These are phyloP conservation scores for Pyrenochaeta sp. DNA, from an alignment of 2,329 filamentous ascomycete species.

Conservation along the genomic window DNA sequence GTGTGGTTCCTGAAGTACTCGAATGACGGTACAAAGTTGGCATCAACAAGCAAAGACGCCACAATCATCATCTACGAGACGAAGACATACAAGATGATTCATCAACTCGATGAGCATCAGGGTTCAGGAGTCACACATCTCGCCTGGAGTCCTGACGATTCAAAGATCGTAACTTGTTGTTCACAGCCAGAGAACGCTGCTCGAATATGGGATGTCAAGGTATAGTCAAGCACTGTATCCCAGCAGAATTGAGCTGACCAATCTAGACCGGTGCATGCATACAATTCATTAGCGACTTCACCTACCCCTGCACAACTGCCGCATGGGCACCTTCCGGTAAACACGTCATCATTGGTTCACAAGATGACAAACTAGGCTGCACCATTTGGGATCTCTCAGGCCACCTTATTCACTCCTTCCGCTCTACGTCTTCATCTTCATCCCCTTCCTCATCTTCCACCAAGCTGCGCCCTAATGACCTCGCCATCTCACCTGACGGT, in stretches of 20 bases:
- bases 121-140: slow-evolving; percentile 78
- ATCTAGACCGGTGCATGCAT: slow-evolving; percentile 60
- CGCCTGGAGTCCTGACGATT: slow-evolving; percentile 91
- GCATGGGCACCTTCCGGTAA: slow-evolving; percentile 85
- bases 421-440: slow-evolving; percentile 1
- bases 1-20: slow-evolving; percentile 94
- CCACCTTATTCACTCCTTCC: slow-evolving; percentile 70
- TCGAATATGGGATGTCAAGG: slow-evolving; percentile 72
- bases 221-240: slow-evolving; percentile 16
- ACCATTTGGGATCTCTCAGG: slow-evolving; percentile 70
- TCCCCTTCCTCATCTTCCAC: background rate
- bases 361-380: slow-evolving; percentile 49
- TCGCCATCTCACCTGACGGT: slow-evolving; percentile 84
- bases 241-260: slow-evolving; percentile 12
- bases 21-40: slow-evolving; percentile 81
- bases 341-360: slow-evolving; percentile 74
- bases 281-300: slow-evolving; percentile 70
- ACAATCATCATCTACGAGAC: slow-evolving; percentile 85
- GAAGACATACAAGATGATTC: slow-evolving; percentile 70
- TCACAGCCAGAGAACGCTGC: slow-evolving; percentile 71
- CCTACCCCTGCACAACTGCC: slow-evolving; percentile 86
- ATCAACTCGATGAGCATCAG: slow-evolving; percentile 71
- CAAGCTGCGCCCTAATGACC: slow-evolving; percentile 80
- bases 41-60: slow-evolving; percentile 80
- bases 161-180: slow-evolving; percentile 83